Evolutionary conservation across 495 filamentous ascomycete species (phyloP).

Genomic region (Thermochaetoides thermophila): DNA sequence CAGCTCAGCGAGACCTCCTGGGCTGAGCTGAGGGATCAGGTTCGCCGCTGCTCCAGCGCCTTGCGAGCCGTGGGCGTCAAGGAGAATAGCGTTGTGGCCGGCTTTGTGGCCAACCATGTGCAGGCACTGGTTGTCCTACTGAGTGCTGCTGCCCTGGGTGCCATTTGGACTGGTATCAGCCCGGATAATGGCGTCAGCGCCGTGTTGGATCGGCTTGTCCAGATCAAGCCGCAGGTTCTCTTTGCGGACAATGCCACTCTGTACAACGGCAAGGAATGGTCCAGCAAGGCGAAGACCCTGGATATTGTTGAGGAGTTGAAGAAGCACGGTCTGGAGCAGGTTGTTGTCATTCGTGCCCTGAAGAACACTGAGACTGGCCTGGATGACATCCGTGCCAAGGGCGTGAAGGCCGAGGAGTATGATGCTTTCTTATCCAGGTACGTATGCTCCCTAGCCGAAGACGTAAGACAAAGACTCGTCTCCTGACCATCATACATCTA

Average conservation of each 20-base stretch:
- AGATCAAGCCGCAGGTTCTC: constrained; percentile 66
- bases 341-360: constrained; percentile 58
- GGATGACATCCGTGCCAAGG: constrained; percentile 28
- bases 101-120: constrained; percentile 76
- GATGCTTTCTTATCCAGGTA: constrained; percentile 21
- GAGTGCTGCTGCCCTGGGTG: constrained; percentile 61
- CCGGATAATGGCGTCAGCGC: constrained; percentile 60
- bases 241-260: constrained; percentile 77
- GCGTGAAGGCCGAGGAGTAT: constrained; percentile 34
- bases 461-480: no score
- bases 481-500: no score
- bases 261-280: constrained; percentile 78
- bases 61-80: constrained; percentile 49
- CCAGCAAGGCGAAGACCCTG: constrained; percentile 52
- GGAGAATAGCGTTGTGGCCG: constrained; percentile 60
- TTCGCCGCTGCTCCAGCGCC: constrained; percentile 55
- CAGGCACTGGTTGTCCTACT: constrained; percentile 81
- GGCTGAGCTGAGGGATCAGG: constrained; percentile 64
- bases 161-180: constrained; percentile 82
- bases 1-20: constrained; percentile 57
- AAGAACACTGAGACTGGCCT: constrained; percentile 32
- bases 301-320: constrained; percentile 52
- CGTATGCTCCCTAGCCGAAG: no score
- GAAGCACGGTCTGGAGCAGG: constrained; percentile 39
- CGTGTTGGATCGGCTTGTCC: constrained; percentile 66